These are phyloP conservation scores for Microcos paniculata DNA, from an alignment of 345 rosid species.

Conservation along the genomic window DNA sequence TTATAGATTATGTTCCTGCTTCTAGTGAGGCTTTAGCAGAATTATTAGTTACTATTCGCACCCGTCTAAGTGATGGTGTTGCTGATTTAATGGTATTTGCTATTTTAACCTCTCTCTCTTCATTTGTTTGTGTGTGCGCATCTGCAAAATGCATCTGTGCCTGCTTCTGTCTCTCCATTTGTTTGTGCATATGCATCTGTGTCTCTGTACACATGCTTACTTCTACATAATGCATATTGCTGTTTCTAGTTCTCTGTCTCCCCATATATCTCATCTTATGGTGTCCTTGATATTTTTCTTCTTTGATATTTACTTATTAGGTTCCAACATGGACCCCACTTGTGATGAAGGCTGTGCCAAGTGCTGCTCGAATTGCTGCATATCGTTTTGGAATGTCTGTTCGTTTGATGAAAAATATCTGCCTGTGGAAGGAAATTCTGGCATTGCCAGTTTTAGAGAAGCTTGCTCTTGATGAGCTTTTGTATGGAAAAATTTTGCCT, in stretches of 20 bases:
- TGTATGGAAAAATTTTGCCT: slow-evolving; percentile 75
- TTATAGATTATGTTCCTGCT: slow-evolving; percentile 69
- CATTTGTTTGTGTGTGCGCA: background rate
- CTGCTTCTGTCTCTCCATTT: background rate
- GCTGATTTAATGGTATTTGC: slow-evolving; percentile 49
- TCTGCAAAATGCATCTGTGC: background rate
- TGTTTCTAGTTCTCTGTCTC: no score
- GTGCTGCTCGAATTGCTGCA: slow-evolving; percentile 76
- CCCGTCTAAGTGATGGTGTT: slow-evolving; percentile 80
- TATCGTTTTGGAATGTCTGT: slow-evolving; percentile 84
- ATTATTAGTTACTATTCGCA: slow-evolving; percentile 53
- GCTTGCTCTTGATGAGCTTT: slow-evolving; percentile 82
- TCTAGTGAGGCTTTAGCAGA: slow-evolving; percentile 72
- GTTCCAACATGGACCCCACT: slow-evolving; percentile 91
- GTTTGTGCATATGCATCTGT: no score
- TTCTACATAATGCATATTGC: background rate
- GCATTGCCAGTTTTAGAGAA: slow-evolving; percentile 77
- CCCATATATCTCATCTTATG: background rate
- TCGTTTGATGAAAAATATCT: slow-evolving; percentile 84
- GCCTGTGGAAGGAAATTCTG: slow-evolving; percentile 88
- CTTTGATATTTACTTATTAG: slow-evolving; percentile 32
- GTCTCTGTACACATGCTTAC: background rate
- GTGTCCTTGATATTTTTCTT: background rate
- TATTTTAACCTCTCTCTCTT: background rate
- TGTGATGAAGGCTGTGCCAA: slow-evolving; percentile 81